Evolutionary conservation across 2,329 filamentous ascomycete species (phyloP).

Genomic region (Curvularia verruculosa): DNA sequence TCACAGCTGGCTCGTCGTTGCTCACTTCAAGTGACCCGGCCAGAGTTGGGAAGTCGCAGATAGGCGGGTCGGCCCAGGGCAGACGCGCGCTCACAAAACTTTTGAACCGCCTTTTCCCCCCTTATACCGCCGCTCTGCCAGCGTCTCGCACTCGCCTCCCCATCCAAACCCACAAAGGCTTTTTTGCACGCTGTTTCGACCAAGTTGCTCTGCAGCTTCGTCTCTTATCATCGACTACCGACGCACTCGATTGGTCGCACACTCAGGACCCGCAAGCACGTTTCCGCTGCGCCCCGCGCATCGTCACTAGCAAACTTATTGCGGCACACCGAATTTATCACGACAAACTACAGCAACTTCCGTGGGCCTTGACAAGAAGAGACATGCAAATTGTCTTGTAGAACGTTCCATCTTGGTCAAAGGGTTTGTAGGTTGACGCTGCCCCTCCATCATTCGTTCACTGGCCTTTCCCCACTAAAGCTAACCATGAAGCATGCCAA

Average conservation of each 20-base stretch:
- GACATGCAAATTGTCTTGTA: conserved; percentile 43
- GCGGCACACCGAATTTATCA: conserved; percentile 29
- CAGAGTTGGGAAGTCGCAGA: conserved; percentile 13
- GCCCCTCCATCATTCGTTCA: conserved; percentile 27
- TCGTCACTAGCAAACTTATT: conserved; percentile 43
- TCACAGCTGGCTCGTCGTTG: conserved; percentile 4
- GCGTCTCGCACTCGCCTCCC: conserved; percentile 9
- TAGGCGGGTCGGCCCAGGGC: conserved; percentile 13
- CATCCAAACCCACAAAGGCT: conserved; percentile 13
- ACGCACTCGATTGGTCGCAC: conserved; percentile 21
- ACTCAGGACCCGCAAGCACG: conserved; percentile 27
- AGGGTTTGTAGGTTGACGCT: conserved; percentile 39
- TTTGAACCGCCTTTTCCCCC: conserved; percentile 13
- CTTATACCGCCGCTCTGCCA: conserved; percentile 11
- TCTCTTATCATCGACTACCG: conserved; percentile 23
- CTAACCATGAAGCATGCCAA: conserved; percentile 42
- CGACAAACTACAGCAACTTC: conserved; percentile 19
- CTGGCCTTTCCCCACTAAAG: conserved; percentile 31
- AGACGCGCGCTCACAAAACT: conserved; percentile 27
- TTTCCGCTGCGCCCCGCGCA: conserved; percentile 37
- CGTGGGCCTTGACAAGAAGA: conserved; percentile 3
- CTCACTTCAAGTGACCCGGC: conserved; percentile 15
- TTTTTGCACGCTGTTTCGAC: conserved; percentile 17
- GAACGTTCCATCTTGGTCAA: conserved; percentile 36
- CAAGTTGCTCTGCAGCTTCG: conserved; percentile 37